phyloP scores from a whole-genome alignment of 306 rosid genomes.

The Rubus idaeus region DNA sequence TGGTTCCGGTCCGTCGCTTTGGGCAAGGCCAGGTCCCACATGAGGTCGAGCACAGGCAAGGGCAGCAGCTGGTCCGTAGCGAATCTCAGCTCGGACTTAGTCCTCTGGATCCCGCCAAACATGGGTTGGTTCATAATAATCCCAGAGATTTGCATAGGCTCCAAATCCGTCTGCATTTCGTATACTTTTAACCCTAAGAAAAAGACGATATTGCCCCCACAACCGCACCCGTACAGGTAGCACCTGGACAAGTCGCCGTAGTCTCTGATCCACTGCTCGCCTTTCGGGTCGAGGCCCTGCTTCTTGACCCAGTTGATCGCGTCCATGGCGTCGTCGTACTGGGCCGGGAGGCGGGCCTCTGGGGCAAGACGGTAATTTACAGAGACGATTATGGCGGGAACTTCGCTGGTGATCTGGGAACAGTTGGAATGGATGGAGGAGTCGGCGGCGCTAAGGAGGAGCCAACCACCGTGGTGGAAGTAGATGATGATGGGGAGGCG shows the following conservation, averaged over 20 bases:
- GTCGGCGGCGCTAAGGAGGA: slow-evolving; percentile 23
- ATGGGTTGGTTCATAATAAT: slow-evolving; percentile 71
- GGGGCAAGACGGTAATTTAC: slow-evolving; percentile 46
- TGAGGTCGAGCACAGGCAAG: slow-evolving; percentile 58
- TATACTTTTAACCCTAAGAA: slow-evolving; percentile 18
- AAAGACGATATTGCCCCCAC: slow-evolving; percentile 63
- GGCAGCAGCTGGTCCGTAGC: slow-evolving; percentile 59
- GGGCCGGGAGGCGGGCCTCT: slow-evolving; percentile 47
- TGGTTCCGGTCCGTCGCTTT: slow-evolving; percentile 49
- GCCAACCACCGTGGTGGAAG: slow-evolving; percentile 58
- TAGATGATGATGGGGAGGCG: slow-evolving; percentile 51
- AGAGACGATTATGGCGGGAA: slow-evolving; percentile 52
- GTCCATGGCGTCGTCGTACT: slow-evolving; percentile 40
- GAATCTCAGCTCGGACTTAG: slow-evolving; percentile 45
- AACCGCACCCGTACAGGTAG: slow-evolving; percentile 49
- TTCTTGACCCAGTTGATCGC: slow-evolving; percentile 46
- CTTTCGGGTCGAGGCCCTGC: slow-evolving; percentile 29
- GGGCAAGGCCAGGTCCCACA: slow-evolving; percentile 62
- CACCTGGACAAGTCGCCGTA: slow-evolving; percentile 64
- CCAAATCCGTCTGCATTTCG: background rate
- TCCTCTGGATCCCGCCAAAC: slow-evolving; percentile 58
- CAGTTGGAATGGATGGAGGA: slow-evolving; percentile 14
- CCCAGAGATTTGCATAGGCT: slow-evolving; percentile 52
- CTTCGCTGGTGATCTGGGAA: slow-evolving; percentile 15
- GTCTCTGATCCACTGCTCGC: slow-evolving; percentile 60